A percentile compares a stretch with the other conserved stretches of the same genome.
Evolutionary conservation across 495 filamentous ascomycete genomes (phyloP).

Genomic region (Hamigera avellanea): DNA sequence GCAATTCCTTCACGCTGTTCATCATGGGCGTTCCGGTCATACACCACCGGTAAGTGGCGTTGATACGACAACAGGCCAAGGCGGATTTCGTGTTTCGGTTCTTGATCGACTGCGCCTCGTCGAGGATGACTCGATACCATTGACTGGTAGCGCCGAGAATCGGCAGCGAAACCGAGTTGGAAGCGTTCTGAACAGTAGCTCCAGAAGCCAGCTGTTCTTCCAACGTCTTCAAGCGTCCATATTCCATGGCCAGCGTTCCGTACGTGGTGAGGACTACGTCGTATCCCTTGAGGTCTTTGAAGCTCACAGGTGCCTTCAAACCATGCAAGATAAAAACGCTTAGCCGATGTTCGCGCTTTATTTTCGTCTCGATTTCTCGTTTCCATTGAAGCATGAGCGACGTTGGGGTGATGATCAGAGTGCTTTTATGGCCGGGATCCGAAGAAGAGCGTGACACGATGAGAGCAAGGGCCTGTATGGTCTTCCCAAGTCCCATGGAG

Average conservation of each 20-base stretch:
- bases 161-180: constrained; percentile 27
- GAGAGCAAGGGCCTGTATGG: constrained; percentile 76
- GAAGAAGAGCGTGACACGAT: constrained; percentile 60
- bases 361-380: constrained; percentile 64
- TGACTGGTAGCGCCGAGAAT: constrained; percentile 51
- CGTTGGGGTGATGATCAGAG: constrained; percentile 78
- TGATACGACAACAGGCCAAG: constrained; percentile 47
- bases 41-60: constrained; percentile 62
- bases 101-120: constrained; percentile 93
- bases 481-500: constrained; percentile 96
- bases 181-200: constrained; percentile 6
- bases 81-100: constrained; percentile 62
- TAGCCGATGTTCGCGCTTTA: constrained; percentile 48
- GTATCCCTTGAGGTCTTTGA: constrained; percentile 49
- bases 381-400: constrained; percentile 87
- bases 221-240: constrained; percentile 42
- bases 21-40: constrained; percentile 94
- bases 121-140: constrained; percentile 81
- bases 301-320: constrained; percentile 41
- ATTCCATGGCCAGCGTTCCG: constrained; percentile 63
- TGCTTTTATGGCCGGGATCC: constrained; percentile 60
- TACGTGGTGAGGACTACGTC: constrained; percentile 91
- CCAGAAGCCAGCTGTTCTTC: constrained; percentile 19
- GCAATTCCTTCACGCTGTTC: constrained; percentile 78
- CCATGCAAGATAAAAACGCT: constrained; percentile 58